phyloP scores from a whole-genome alignment of 2,329 filamentous ascomycete species.

The Aciculosporium take region DNA sequence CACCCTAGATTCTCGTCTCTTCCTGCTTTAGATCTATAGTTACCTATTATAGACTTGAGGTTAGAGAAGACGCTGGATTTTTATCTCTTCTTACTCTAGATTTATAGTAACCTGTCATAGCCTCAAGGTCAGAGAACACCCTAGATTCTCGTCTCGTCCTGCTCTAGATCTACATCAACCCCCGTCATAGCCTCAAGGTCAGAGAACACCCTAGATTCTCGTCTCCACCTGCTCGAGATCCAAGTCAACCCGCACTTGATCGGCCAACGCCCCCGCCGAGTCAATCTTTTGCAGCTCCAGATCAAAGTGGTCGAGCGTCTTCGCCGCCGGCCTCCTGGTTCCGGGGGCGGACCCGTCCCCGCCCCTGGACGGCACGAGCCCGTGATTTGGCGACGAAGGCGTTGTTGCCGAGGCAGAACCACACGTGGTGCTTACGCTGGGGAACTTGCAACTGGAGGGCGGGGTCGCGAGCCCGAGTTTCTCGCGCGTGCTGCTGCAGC shows the following conservation, averaged over 20 bases:
- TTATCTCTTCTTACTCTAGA: too few relatives aligned
- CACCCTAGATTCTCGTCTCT: conserved; percentile 17
- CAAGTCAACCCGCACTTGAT: conserved; percentile 10
- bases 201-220: conserved; percentile 17
- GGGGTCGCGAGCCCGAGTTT: conserved; percentile 4
- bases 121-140: conserved; percentile 9
- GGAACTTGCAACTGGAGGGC: conserved; percentile 2
- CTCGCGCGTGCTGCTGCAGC: background rate
- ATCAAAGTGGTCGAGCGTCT: conserved; percentile 13
- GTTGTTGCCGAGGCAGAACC: conserved; percentile 7
- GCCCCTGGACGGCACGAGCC: too few relatives aligned
- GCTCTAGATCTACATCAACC: conserved; percentile 15
- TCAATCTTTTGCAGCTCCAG: conserved; percentile 20
- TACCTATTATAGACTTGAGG: too few relatives aligned
- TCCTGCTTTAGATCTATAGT: conserved; percentile 16
- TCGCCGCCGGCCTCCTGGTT: conserved; percentile 1
- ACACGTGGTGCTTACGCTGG: conserved; percentile 3
- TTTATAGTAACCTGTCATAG: too few relatives aligned
- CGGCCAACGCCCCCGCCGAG: conserved; percentile 8
- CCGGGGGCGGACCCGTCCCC: too few relatives aligned
- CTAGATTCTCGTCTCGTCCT: conserved; percentile 19
- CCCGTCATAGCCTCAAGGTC: too few relatives aligned
- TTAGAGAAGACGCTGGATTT: too few relatives aligned
- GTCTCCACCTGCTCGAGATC: conserved; percentile 20
- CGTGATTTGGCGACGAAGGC: too few relatives aligned